Base-by-base conservation (phyloP, 2,329 filamentous ascomycete species). In the Fusarium neocosmosporiellum region DNA sequence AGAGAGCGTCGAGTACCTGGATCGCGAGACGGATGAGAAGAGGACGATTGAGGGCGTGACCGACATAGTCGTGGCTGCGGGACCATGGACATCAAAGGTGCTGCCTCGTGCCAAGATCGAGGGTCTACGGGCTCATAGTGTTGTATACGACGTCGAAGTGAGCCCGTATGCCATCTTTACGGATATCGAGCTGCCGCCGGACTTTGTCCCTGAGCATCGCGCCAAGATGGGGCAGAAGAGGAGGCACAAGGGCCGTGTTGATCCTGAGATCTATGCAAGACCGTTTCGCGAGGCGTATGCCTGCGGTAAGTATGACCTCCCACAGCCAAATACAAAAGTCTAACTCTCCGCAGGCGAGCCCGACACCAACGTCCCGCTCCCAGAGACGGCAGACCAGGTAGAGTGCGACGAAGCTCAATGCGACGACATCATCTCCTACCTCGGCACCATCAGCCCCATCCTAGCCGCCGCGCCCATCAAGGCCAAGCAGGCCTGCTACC, bases 221-320 rank as follows among this genome's bases (percentile, higher is more conserved):
- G 80, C 81, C 66, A 80, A 77, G 73, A 80, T 82, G 78, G 87
- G 84, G 67, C 85, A 88, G 79, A 85, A 84, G 83, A 84, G 86
- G 77, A 83, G 83, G 76, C 89, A 88, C 82, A 86, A 86, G 66
- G 88, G 90, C 31, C 88, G 88, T 20, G 94, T 94, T 14, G 91
- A 94, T 29, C 96, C 96, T 0, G 96, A 99, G 81, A 96, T 98
- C 70, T 99, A 99, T 80, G 93, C 96, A 1, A 89, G 96, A 5
- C 95, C 95, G 0, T 93, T 94, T 80, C 89, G 93, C 63, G 95
- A 98, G 80, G 92, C 98, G 13, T 99, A 99, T 81, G 95, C 94
- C 1, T 99, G 96, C 79, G 96, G 95, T 88, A 77, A 63, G 84
- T 79, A 14, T 7, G 8, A 41, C 10, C 9, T 2, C 20, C 7